A percentile compares a stretch with the other conserved stretches of the same genome.
These are phyloP conservation scores for Arachnopeziza araneosa DNA, from an alignment of 2,329 filamentous ascomycete genomes.

Conservation along the genomic window DNA sequence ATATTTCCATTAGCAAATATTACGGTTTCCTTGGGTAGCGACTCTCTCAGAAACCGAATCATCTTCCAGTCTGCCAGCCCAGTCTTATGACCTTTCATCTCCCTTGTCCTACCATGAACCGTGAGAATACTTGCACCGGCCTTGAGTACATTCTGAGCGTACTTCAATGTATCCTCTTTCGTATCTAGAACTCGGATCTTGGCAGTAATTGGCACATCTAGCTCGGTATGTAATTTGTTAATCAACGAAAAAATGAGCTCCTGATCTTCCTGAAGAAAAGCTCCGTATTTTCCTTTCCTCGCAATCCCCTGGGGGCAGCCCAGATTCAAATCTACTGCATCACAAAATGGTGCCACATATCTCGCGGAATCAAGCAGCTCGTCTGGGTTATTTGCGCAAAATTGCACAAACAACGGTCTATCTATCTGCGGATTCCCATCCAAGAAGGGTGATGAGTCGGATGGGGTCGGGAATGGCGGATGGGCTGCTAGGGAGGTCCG, in stretches of 20 bases:
- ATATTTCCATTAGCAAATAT: slow-evolving; percentile 97
- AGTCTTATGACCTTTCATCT: slow-evolving; percentile 95
- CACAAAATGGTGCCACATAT: slow-evolving; percentile 78
- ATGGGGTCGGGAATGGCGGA: slow-evolving; percentile 12
- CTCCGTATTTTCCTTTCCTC: slow-evolving; percentile 82
- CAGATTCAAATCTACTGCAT: slow-evolving; percentile 91
- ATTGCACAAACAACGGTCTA: slow-evolving; percentile 90
- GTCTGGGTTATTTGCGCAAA: slow-evolving; percentile 86
- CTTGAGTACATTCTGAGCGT: slow-evolving; percentile 78
- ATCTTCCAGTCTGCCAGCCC: slow-evolving; percentile 89
- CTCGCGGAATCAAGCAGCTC: slow-evolving; percentile 73
- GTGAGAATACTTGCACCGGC: slow-evolving; percentile 92
- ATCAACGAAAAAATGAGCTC: slow-evolving; percentile 77
- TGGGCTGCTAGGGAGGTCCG: slow-evolving; percentile 30
- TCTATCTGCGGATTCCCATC: slow-evolving; percentile 85
- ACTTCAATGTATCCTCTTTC: slow-evolving; percentile 77
- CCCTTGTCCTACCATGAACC: slow-evolving; percentile 79
- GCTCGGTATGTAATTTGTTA: slow-evolving; percentile 69
- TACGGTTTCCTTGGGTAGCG: slow-evolving; percentile 79
- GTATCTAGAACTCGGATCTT: slow-evolving; percentile 91
- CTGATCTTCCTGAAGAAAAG: slow-evolving; percentile 92
- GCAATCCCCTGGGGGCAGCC: slow-evolving; percentile 97
- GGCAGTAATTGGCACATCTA: slow-evolving; percentile 82
- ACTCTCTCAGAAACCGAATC: slow-evolving; percentile 75
- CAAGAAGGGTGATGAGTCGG: slow-evolving; percentile 49